Evolutionary conservation across 2,329 filamentous ascomycete genomes (phyloP), one percentile per base, ranked within the genome.

Genomic region (Trichoderma simmonsii): DNA sequence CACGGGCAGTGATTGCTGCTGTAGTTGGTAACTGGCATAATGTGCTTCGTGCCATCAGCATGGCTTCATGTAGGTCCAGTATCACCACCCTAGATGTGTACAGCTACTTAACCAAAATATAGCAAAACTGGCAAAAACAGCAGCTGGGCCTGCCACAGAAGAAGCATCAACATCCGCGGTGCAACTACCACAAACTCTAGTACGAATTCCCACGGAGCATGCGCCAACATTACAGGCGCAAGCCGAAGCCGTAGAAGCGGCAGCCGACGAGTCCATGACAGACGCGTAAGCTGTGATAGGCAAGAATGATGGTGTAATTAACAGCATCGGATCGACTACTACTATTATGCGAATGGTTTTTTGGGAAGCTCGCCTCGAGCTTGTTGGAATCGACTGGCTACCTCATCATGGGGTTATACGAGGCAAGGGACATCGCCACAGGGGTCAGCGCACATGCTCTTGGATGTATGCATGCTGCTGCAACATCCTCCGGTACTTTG

Each of bases 21-120:
- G 93, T 97, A 26, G 85, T 97, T 79, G 89, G 91, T 68, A 97
- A 96, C 80, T 97, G 93, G 93, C 92, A 95, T 81, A 95, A 93
- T 77, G 93, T 97, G 75, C 86, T 97, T 73, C 87, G 92, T 75
- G 93, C 93, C 56, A 95, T 97, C 78, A 92, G 92, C 78, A 95
- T 96, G 92, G 93, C 93, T 73, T 95, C 92, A 73, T 87, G 93
- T 95, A 86, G 78, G 89, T 83, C 6, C 6, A 51, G n/a, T n/a
- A 32, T 48, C 48, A 26, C 43, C 28, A 18, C 24, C 43, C 26
- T 36, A 30, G 5, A 6, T 9, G 6, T 34, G 32, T 56, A 12
- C 24, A 15, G 43, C 12, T 21, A 67, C 39, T 24, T 43, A 48
- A 18, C 73, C 73, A 56, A 64, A 9, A 21, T 9, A 57, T 73